phyloP scores from a whole-genome alignment of 441 rosid genomes.

The Gossypium davidsonii region DNA sequence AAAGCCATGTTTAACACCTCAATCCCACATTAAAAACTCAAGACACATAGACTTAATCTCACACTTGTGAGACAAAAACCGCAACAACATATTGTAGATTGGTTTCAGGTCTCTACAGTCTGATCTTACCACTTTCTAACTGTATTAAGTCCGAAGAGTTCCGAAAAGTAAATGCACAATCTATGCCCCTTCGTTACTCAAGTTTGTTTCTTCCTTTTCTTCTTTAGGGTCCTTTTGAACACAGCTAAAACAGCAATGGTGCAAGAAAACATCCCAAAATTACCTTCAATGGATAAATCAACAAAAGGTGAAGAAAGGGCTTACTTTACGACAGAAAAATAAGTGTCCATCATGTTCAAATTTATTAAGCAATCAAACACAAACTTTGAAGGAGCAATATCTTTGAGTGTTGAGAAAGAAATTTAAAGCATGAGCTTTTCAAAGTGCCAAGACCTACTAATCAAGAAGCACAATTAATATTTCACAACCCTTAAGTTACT shows the following conservation, averaged over 20 bases:
- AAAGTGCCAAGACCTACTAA: too few species aligned
- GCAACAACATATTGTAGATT: not conserved
- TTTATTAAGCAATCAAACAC: not conserved
- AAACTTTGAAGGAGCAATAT: not conserved
- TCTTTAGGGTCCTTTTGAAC: slow-evolving; percentile 15
- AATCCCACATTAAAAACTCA: too few species aligned
- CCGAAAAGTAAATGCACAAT: not conserved
- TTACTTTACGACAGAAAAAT: too few species aligned
- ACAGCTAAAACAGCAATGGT: too few species aligned
- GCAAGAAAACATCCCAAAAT: too few species aligned
- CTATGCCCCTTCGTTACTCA: not conserved
- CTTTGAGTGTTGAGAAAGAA: not conserved
- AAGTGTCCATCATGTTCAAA: not conserved
- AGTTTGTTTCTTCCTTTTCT: slow-evolving; percentile 36
- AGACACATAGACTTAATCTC: too few species aligned
- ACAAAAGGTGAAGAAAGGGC: too few species aligned
- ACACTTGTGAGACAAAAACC: not conserved
- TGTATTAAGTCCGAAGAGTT: not conserved
- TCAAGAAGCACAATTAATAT: too few species aligned
- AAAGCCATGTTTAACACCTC: not conserved
- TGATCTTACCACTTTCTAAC: not conserved
- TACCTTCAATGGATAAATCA: too few species aligned
- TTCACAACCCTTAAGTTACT: not conserved
- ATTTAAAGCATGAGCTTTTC: not conserved
- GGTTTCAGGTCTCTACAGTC: not conserved